These are phyloP conservation scores for Pythium scleroteichum DNA, from an alignment of 352 stramenopile species.

Conservation along the genomic window DNA sequence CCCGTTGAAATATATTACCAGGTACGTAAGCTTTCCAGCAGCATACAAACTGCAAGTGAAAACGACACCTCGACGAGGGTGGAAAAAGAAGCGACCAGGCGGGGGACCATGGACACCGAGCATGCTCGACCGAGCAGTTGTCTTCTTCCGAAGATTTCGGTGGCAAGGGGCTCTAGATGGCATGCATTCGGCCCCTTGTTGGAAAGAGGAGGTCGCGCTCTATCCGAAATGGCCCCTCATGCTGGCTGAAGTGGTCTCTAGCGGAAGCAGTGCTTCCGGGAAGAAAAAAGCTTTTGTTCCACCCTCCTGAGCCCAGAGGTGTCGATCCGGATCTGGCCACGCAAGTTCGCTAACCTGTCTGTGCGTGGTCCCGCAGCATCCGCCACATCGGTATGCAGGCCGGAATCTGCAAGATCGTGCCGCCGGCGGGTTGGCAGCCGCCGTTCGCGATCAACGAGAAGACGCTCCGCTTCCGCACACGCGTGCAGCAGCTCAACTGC, in stretches of 20 bases:
- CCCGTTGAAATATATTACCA: constrained; percentile 93
- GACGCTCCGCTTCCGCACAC: constrained; percentile 92
- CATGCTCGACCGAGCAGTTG: neutral
- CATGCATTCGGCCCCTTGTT: constrained; percentile 23
- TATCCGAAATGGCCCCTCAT: neutral
- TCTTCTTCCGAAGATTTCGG: neutral
- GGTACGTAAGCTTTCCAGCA: constrained; percentile 59
- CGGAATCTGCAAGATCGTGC: constrained; percentile 99
- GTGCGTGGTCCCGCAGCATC: constrained; percentile 48
- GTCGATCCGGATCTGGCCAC: neutral
- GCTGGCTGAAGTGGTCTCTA: neutral
- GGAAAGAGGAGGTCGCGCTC: constrained; percentile 17
- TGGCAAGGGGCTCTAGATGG: neutral
- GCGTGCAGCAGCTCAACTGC: constrained; percentile 95
- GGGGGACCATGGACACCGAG: neutral
- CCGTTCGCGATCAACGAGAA: constrained; percentile 87
- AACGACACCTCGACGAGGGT: constrained; percentile 7
- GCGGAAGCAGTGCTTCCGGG: neutral
- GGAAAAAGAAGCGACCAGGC: constrained; percentile 25
- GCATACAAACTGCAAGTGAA: constrained; percentile 34
- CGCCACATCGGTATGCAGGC: constrained; percentile 90
- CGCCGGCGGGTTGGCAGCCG: constrained; percentile 93
- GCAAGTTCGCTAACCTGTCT: constrained; percentile 1
- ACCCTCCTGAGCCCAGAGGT: neutral
- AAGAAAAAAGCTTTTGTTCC: constrained; percentile 8